Evolutionary conservation across 2,329 filamentous ascomycete genomes (phyloP).

Genomic region (Cytospora paraplurivora): DNA sequence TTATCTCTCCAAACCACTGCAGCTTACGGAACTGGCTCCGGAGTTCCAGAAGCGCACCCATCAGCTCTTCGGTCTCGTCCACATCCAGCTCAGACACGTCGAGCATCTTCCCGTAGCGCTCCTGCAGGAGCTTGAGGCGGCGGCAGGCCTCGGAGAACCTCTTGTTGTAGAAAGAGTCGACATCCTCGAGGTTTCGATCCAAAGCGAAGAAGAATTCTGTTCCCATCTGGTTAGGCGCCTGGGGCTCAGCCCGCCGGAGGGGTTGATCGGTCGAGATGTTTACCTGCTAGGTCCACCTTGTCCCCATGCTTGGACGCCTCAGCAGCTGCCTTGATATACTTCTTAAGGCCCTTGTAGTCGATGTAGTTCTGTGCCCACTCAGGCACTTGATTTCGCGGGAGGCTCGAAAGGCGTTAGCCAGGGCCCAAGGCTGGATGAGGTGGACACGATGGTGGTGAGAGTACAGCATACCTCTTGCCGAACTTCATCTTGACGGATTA

Average conservation of each 20-base stretch:
- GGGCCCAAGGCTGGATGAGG: too few relatives aligned
- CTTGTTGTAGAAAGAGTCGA: conserved; percentile 96
- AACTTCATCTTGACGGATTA: conserved; percentile 39
- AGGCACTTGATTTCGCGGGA: conserved; percentile 81
- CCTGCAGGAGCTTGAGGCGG: conserved; percentile 81
- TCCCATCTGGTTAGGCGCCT: conserved; percentile 41
- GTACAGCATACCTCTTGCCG: conserved; percentile 38
- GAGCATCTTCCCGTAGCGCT: conserved; percentile 77
- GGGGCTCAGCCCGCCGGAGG: conserved; percentile 34
- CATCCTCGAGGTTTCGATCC: conserved; percentile 95
- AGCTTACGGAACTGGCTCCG: conserved; percentile 86
- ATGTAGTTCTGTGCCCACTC: conserved; percentile 86
- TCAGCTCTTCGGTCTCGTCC: conserved; percentile 88
- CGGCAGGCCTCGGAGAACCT: conserved; percentile 85
- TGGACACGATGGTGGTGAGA: neutral
- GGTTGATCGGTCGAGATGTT: conserved; percentile 41
- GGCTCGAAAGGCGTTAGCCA: conserved; percentile 32
- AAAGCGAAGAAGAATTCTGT: conserved; percentile 95
- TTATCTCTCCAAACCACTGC: conserved; percentile 98
- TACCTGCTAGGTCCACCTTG: conserved; percentile 88
- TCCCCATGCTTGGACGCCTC: conserved; percentile 67
- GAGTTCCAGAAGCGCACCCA: conserved; percentile 86
- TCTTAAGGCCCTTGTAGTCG: conserved; percentile 91
- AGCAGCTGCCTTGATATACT: conserved; percentile 83
- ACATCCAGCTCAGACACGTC: conserved; percentile 76